phyloP scores from a whole-genome alignment of 2,329 filamentous ascomycete genomes.

The Aureobasidium sp. region DNA sequence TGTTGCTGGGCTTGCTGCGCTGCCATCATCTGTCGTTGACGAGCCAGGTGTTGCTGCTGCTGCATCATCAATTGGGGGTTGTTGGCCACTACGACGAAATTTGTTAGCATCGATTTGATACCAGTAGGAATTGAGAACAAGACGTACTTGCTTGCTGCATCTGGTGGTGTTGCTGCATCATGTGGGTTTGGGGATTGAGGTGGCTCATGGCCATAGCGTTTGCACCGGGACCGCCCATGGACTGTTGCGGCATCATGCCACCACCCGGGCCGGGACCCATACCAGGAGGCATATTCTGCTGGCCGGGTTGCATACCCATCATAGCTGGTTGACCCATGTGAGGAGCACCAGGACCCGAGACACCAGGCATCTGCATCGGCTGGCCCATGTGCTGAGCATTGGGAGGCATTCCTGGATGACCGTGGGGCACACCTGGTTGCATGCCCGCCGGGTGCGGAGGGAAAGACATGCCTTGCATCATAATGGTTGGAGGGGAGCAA shows the following conservation, averaged over 20 bases:
- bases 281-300: constrained; percentile 40
- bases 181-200: constrained; percentile 53
- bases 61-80: constrained; percentile 23
- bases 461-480: constrained; percentile 37
- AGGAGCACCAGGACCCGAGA: constrained; percentile 59
- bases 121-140: not conserved
- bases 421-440: constrained; percentile 60
- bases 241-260: constrained; percentile 26
- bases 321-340: constrained; percentile 64
- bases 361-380: constrained; percentile 64
- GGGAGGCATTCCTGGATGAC: constrained; percentile 54
- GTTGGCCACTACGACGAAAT: constrained; percentile 32
- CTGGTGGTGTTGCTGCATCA: constrained; percentile 36
- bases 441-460: constrained; percentile 62
- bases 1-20: constrained; percentile 30
- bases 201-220: constrained; percentile 66
- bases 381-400: constrained; percentile 62
- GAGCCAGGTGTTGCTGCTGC: constrained; percentile 27
- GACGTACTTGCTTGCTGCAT: constrained; percentile 24
- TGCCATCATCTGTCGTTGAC: constrained; percentile 30
- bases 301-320: constrained; percentile 70
- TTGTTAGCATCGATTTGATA: constrained; percentile 19
- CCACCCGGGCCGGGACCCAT: constrained; percentile 20
- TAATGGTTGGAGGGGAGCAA: constrained; percentile 17
- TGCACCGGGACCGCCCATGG: constrained; percentile 41